Conservation (phyloP, 768 basidiomycete genomes). For the Boletus rubroflammeus region DNA sequence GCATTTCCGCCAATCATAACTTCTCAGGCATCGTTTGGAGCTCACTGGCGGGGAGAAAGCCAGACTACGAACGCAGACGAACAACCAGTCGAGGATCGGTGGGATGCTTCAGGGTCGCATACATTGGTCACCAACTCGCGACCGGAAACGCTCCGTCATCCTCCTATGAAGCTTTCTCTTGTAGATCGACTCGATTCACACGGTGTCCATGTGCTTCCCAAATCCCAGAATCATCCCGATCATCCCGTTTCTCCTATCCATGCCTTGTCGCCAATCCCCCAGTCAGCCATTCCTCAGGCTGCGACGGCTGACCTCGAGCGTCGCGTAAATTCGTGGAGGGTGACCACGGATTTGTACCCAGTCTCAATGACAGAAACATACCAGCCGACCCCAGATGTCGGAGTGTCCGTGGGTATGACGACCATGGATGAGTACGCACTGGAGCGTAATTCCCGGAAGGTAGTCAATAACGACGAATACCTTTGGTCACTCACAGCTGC, state of each 20-base stretch:
- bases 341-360: slow-evolving; percentile 48
- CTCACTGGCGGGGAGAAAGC: slow-evolving; percentile 51
- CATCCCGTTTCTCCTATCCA: slow-evolving; percentile 26
- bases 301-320: slow-evolving; percentile 51
- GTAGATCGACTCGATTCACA: slow-evolving; percentile 57
- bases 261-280: slow-evolving; percentile 56
- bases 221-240: slow-evolving; percentile 9
- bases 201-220: slow-evolving; percentile 37
- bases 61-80: slow-evolving; percentile 43
- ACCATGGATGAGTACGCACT: slow-evolving; percentile 26
- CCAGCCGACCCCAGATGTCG: slow-evolving; percentile 12
- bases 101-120: slow-evolving; percentile 25
- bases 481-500: slow-evolving; percentile 63
- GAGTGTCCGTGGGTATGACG: slow-evolving; percentile 12
- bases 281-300: slow-evolving; percentile 55
- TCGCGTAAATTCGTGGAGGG: slow-evolving; percentile 67
- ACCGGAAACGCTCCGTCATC: slow-evolving; percentile 42
- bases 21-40: slow-evolving; percentile 36
- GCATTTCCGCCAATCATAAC: slow-evolving; percentile 37
- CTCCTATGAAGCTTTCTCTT: slow-evolving; percentile 65
- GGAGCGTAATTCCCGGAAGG: slow-evolving; percentile 1
- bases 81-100: slow-evolving; percentile 36
- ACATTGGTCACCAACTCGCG: slow-evolving; percentile 15
- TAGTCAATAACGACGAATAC: slow-evolving; percentile 53
- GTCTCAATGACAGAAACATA: slow-evolving; percentile 41